Conservation (phyloP, 2,329 filamentous ascomycete species). For the Talaromyces sp. region DNA sequence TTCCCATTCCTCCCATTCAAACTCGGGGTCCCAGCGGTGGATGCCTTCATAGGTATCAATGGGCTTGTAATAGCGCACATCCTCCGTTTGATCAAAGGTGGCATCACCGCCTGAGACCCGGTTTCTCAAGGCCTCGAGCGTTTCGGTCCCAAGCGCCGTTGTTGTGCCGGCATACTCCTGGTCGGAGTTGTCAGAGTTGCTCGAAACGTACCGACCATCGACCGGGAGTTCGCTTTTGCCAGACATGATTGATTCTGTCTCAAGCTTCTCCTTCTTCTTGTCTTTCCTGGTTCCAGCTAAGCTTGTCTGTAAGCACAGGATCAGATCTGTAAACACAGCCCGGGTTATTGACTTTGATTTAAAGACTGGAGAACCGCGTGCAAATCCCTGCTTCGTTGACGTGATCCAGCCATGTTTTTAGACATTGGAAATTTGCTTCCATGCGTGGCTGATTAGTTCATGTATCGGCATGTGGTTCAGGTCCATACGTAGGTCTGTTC, state of each 20-base stretch:
- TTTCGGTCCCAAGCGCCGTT: constrained; percentile 4
- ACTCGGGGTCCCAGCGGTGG: constrained; percentile 48
- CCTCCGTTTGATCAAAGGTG: constrained; percentile 36
- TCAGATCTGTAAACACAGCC: neutral
- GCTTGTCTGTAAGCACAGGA: neutral
- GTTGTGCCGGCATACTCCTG: constrained; percentile 9
- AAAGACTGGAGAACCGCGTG: neutral
- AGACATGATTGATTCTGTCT: neutral
- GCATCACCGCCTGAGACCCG: constrained; percentile 22
- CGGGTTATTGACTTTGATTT: neutral
- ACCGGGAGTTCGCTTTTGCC: constrained; percentile 3
- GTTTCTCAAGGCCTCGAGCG: constrained; percentile 8
- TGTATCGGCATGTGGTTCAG: neutral
- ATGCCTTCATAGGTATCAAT: constrained; percentile 46
- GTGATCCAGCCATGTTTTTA: constrained; percentile 11
- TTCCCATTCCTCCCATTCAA: constrained; percentile 45
- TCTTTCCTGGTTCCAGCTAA: neutral
- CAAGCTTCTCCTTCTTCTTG: neutral
- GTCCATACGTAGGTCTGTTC: neutral
- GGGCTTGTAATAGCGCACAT: constrained; percentile 37
- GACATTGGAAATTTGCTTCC: neutral
- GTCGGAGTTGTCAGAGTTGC: constrained; percentile 5
- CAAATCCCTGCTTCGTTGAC: neutral
- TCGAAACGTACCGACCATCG: neutral
- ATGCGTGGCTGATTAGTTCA: neutral